Evolutionary conservation across 1,139 yeast genomes (phyloP).

Genomic region (Torulaspora globosa): DNA sequence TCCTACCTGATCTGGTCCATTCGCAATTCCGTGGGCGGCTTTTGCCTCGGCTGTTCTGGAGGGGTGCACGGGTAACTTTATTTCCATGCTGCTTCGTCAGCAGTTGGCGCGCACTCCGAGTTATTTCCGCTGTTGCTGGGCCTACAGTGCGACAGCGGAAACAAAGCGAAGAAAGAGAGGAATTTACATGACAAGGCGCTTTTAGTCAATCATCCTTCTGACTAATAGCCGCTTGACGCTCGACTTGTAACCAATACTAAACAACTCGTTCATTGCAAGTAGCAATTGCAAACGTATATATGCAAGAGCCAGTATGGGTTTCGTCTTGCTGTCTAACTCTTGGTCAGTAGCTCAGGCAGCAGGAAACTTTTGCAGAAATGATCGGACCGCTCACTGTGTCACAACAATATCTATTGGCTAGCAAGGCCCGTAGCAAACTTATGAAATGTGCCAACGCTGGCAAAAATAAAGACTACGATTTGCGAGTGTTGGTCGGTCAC

Average conservation of each 20-base stretch:
- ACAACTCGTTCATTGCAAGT: neutral
- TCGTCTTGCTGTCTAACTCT: neutral
- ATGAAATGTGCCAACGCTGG: constrained; percentile 20
- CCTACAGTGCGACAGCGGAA: too few relatives aligned
- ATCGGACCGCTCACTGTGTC: constrained; percentile 11
- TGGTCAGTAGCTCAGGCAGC: neutral
- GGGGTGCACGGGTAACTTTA: neutral
- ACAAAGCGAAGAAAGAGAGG: too few relatives aligned
- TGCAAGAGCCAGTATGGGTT: neutral
- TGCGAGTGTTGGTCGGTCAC: constrained; percentile 33
- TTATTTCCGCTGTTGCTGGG: constrained; percentile 1
- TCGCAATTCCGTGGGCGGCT: neutral
- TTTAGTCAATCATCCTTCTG: neutral
- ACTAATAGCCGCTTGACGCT: constrained; percentile 6
- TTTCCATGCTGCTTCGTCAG: neutral
- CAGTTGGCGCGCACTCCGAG: constrained; percentile 1
- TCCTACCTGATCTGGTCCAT: too few relatives aligned
- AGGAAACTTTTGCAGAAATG: neutral
- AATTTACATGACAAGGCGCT: neutral
- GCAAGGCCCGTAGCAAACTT: constrained; percentile 25
- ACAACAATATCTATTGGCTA: constrained; percentile 25
- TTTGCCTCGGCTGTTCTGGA: too few relatives aligned
- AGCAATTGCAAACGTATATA: neutral
- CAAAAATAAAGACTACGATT: constrained; percentile 23
- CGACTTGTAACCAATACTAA: neutral